Percentiles rank a stretch among this genome's conserved stretches.
These are phyloP conservation scores for Camelina laxa DNA, from an alignment of 345 rosid species.

Conservation along the genomic window DNA sequence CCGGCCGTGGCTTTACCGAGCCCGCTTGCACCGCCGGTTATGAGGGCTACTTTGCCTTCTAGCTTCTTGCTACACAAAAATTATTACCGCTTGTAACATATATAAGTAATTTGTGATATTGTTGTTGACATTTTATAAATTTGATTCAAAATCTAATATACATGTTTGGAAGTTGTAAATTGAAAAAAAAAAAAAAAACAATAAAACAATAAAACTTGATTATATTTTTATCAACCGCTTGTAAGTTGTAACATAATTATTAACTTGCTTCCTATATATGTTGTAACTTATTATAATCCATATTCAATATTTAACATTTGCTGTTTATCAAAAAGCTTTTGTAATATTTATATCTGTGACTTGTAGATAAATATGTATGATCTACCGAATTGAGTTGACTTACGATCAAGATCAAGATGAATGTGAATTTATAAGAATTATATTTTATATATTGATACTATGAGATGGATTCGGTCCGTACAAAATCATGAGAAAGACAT, in stretches of 20 bases:
- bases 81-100: background rate
- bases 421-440: background rate
- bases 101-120: background rate
- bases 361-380: background rate
- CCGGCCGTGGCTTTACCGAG: conserved; percentile 75
- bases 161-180: background rate
- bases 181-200: background rate
- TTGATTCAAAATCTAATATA: background rate
- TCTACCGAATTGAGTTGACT: too few relatives aligned
- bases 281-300: too few relatives aligned
- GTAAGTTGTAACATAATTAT: background rate
- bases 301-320: background rate
- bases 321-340: too few relatives aligned
- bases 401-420: background rate
- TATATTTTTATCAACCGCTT: background rate
- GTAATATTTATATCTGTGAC: background rate
- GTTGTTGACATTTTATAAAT: background rate
- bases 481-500: background rate
- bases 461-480: background rate
- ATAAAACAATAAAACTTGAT: background rate
- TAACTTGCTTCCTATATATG: too few relatives aligned
- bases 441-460: background rate
- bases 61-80: conserved; percentile 48
- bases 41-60: conserved; percentile 68
- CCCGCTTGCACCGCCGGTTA: conserved; percentile 86